These are phyloP conservation scores for Alternaria longipes DNA, from an alignment of 2,329 filamentous ascomycete species.

Conservation along the genomic window DNA sequence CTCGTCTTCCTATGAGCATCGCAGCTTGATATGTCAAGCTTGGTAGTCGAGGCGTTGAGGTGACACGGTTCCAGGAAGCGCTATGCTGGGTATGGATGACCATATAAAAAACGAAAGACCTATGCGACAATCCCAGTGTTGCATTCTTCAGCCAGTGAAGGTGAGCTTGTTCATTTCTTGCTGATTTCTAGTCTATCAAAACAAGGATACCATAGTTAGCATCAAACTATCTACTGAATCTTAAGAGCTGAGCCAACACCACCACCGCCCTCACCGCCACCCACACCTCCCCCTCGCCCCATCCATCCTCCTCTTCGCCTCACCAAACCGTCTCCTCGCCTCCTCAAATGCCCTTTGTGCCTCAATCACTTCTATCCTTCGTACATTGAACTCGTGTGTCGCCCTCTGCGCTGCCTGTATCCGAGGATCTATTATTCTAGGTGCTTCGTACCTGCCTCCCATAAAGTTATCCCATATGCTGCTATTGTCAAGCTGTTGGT, in stretches of 20 bases:
- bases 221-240: not conserved
- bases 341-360: constrained; percentile 7
- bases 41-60: no score
- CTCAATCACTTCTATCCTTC: constrained; percentile 9
- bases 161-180: no score
- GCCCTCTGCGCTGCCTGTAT: constrained; percentile 12
- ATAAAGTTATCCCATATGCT: not conserved
- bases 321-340: constrained; percentile 8
- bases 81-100: no score
- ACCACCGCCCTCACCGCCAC: not conserved
- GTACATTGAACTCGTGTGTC: constrained; percentile 17
- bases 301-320: constrained; percentile 14
- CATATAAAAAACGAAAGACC: no score
- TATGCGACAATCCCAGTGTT: no score
- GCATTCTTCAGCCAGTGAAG: no score
- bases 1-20: not conserved
- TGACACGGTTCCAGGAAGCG: no score
- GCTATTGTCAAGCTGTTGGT: not conserved
- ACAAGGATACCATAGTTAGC: no score
- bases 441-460: not conserved
- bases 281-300: not conserved
- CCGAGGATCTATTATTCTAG: not conserved
- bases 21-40: no score
- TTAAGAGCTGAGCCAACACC: not conserved
- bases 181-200: no score